Evolutionary conservation across 345 rosid genomes (phyloP).

Genomic region (Eucalyptus viminalis): DNA sequence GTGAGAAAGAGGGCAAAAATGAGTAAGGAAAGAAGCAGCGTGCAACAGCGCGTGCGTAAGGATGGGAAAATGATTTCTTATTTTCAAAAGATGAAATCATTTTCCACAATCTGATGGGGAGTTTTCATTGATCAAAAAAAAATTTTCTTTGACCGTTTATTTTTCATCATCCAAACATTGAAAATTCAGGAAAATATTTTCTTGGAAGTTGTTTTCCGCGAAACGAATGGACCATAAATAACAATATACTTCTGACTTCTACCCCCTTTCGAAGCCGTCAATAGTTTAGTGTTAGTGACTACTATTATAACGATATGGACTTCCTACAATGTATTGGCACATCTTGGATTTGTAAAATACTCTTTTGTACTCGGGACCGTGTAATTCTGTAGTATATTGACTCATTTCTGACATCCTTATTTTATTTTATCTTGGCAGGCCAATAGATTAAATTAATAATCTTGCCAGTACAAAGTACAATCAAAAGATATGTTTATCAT

Average conservation of each 20-base stretch:
- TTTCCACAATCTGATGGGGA: no score
- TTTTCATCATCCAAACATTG: fast-evolving
- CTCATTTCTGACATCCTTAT: background rate
- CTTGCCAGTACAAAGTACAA: background rate
- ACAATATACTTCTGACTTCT: fast-evolving
- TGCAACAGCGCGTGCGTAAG: fast-evolving
- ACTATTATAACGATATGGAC: no score
- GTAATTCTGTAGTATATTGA: background rate
- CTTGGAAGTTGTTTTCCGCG: fast-evolving
- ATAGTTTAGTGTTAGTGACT: no score
- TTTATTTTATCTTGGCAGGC: background rate
- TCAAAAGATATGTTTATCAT: background rate
- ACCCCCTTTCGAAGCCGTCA: background rate
- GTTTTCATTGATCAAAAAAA: no score
- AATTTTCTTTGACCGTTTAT: fast-evolving
- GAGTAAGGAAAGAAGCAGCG: no score
- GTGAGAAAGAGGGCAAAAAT: no score
- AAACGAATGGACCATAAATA: no score
- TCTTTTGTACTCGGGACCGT: background rate
- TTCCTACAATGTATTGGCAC: no score
- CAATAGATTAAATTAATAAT: background rate
- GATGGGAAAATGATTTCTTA: no score
- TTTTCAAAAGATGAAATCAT: no score
- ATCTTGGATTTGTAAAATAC: no score
- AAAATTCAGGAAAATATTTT: fast-evolving